Evolutionary conservation across 1,139 yeast genomes (phyloP), one percentile per base, ranked within the genome.

Genomic region (Suhomyces coccinellae): DNA sequence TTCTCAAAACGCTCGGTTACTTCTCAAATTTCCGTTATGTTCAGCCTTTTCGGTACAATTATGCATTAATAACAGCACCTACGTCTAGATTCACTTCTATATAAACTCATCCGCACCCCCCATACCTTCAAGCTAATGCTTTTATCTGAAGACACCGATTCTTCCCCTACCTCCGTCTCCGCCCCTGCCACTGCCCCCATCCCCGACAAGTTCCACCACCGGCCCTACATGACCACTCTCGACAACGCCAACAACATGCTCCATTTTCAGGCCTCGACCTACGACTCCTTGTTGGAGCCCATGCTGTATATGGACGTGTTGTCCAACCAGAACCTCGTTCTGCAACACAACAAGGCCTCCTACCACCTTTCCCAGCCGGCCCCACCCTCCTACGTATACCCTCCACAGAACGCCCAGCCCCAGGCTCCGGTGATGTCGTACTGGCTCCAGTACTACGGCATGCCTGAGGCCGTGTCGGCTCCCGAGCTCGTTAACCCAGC

Each of bases 1-100:
- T 16, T 28, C 33, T 33, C 37, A 33, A 40, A 41, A 41, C 31
- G 27, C 44, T 41, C 44, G 44, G 44, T 41, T 41, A 31, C 40
- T 41, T 24, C 35, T 26, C 29, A 22, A 29, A 40, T 11, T 33
- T 17, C 16, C 34, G 31, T 24, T 36, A 20, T 17, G 39, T 40
- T 41, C 44, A 41, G 39, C 44, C 38, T 41, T 41, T 32, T 26
- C 40, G 30, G 33, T 24, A 16, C 32, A 30, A 13, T 26, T n/a
- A 34, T 34, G 37, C 30, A 34, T 14, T 11, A 1, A 12, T 4
- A 20, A 6, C 11, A 13, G 29, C 29, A 26, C n/a, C n/a, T 26
- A n/a, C 29, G 4, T 10, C 17, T 29, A 3, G 11, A 5, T 13
- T 30, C 33, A 26, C 32, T 9, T 27, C 22, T 35, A 36, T 36